Evolutionary conservation across 768 basidiomycete genomes (phyloP).

Genomic region (Auricularia heimuer): DNA sequence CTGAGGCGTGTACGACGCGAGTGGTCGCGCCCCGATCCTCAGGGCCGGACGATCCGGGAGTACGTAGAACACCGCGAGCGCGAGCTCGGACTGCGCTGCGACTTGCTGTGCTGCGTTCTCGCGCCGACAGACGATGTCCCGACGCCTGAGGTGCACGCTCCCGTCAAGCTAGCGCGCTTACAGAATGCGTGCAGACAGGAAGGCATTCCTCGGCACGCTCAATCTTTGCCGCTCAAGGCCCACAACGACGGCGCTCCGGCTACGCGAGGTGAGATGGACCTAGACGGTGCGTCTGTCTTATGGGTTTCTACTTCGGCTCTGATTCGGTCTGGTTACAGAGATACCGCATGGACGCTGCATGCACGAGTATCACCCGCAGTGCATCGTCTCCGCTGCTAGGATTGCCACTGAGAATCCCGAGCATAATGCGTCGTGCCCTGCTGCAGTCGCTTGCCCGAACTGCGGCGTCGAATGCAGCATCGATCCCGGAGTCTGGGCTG

Average conservation of each 20-base stretch:
- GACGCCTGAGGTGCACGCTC: constrained; percentile 18
- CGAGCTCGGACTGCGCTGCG: constrained; percentile 62
- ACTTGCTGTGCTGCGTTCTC: constrained; percentile 61
- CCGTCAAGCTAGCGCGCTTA: constrained; percentile 14
- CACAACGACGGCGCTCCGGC: too few species aligned
- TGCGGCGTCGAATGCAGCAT: constrained; percentile 58
- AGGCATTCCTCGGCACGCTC: neutral
- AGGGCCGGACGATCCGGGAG: constrained; percentile 63
- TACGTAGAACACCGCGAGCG: constrained; percentile 64
- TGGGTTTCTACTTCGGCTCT: too few species aligned
- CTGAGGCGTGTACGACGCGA: constrained; percentile 18
- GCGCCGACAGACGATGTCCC: constrained; percentile 71
- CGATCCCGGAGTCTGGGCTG: constrained; percentile 50
- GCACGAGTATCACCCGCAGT: constrained; percentile 64
- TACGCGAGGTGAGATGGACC: too few species aligned
- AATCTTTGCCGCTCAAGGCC: too few species aligned
- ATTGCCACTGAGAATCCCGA: constrained; percentile 25
- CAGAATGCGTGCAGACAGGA: neutral
- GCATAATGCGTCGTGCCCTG: neutral
- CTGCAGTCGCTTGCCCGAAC: constrained; percentile 55
- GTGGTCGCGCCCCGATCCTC: constrained; percentile 52
- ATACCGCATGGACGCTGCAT: constrained; percentile 26
- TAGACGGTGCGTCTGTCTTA: too few species aligned
- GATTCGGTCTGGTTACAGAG: too few species aligned
- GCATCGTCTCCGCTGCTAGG: constrained; percentile 59